Evolutionary conservation across 441 rosid species (phyloP).

Genomic region (Bocquillonia castaneifolia): DNA sequence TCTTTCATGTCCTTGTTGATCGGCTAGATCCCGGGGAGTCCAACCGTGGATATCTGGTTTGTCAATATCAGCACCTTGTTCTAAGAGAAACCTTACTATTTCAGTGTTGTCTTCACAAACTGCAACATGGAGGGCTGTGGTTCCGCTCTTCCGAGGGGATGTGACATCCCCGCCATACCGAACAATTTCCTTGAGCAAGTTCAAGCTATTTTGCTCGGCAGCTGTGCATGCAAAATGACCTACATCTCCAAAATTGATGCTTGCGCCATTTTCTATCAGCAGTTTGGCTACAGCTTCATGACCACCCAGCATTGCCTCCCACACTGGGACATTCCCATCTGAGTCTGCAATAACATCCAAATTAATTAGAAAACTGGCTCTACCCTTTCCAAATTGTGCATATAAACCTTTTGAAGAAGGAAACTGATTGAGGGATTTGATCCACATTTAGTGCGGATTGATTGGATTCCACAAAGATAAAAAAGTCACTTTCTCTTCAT

Average conservation of each 20-base stretch:
- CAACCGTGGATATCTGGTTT: slow-evolving; percentile 57
- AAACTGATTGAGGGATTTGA: too few species aligned
- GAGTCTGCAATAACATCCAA: slow-evolving; percentile 35
- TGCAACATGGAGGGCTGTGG: slow-evolving; percentile 63
- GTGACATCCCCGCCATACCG: slow-evolving; percentile 51
- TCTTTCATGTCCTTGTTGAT: slow-evolving; percentile 71
- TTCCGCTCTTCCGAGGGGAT: slow-evolving; percentile 39
- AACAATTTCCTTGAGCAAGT: slow-evolving; percentile 49
- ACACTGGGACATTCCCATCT: slow-evolving; percentile 58
- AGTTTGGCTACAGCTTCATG: slow-evolving; percentile 44
- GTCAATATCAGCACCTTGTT: slow-evolving; percentile 55
- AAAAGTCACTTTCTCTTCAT: too few species aligned
- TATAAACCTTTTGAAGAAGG: too few species aligned
- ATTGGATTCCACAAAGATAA: too few species aligned
- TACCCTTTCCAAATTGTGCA: too few species aligned
- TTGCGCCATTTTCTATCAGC: slow-evolving; percentile 41
- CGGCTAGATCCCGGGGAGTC: slow-evolving; percentile 62
- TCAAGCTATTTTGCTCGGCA: slow-evolving; percentile 51
- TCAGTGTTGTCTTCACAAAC: slow-evolving; percentile 65
- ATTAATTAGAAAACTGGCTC: neutral
- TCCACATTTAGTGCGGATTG: too few species aligned
- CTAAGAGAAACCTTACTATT: slow-evolving; percentile 55
- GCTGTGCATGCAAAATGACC: slow-evolving; percentile 69
- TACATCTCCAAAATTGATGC: slow-evolving; percentile 48
- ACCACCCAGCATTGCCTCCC: slow-evolving; percentile 69